These are phyloP conservation scores for Eucalyptus pauciflora DNA, from an alignment of 345 rosid species.

Conservation along the genomic window DNA sequence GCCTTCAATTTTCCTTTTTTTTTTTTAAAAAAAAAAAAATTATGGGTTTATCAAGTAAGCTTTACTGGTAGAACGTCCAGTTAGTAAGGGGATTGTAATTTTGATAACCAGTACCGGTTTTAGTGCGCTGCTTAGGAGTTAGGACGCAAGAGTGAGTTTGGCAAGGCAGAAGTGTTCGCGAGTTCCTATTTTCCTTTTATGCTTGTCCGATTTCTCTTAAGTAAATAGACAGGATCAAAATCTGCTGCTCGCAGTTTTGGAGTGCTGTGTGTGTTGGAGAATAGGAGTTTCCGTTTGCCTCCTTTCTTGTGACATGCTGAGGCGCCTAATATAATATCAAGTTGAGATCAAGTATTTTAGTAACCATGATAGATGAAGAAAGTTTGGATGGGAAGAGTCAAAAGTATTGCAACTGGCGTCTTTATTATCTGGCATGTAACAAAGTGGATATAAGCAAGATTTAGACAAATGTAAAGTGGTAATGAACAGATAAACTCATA, in stretches of 20 bases:
- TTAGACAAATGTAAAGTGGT: background rate
- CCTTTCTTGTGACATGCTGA: background rate
- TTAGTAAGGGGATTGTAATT: background rate
- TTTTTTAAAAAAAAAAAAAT: background rate
- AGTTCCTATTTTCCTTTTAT: background rate
- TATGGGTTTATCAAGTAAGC: background rate
- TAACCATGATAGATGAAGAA: background rate
- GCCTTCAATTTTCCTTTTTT: background rate
- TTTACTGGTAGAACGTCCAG: background rate
- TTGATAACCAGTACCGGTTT: background rate
- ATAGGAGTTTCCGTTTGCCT: background rate
- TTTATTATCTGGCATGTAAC: background rate
- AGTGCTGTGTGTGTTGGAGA: background rate
- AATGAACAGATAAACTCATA: background rate
- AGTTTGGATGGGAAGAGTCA: background rate
- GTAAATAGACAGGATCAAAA: background rate
- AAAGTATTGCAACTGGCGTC: background rate
- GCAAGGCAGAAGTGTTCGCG: background rate
- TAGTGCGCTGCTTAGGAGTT: background rate
- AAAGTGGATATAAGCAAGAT: background rate
- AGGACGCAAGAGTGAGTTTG: background rate
- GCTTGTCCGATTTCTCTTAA: background rate
- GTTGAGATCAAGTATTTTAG: background rate
- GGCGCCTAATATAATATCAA: background rate
- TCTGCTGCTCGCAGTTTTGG: background rate